Percentiles rank a stretch among this genome's conserved stretches.
phyloP scores from a whole-genome alignment of 208 protist genomes.

The Zelonia costaricensis region DNA sequence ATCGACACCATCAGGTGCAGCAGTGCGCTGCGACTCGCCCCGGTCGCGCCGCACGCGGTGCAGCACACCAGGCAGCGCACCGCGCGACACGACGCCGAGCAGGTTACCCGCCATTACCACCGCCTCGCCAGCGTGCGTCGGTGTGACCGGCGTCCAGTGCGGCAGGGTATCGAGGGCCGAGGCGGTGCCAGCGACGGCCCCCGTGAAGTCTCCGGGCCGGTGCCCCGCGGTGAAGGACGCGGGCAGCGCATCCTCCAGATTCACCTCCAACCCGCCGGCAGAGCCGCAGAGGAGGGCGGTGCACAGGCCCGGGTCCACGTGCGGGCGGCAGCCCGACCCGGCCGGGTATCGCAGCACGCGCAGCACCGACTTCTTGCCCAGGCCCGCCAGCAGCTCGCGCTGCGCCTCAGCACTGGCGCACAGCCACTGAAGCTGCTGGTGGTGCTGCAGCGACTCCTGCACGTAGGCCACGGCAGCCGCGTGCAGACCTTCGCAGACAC shows the following conservation, averaged over 20 bases:
- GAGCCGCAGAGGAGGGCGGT: constrained; percentile 62
- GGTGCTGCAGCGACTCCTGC: constrained; percentile 18
- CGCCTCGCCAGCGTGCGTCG: constrained; percentile 15
- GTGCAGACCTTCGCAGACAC: constrained; percentile 36
- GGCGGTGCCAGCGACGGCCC: not conserved
- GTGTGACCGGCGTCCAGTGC: constrained; percentile 23
- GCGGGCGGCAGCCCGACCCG: constrained; percentile 62
- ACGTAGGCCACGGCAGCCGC: constrained; percentile 35
- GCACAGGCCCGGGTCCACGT: constrained; percentile 79
- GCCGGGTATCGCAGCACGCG: constrained; percentile 60
- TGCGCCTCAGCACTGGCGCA: constrained; percentile 15
- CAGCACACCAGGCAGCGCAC: constrained; percentile 40
- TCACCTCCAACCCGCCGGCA: constrained; percentile 59
- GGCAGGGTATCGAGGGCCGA: constrained; percentile 12
- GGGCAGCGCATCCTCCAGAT: constrained; percentile 8
- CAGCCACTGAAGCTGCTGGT: too few relatives aligned
- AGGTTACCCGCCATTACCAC: constrained; percentile 48
- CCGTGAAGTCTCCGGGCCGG: constrained; percentile 7
- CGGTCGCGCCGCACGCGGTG: constrained; percentile 67
- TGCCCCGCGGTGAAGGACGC: not conserved
- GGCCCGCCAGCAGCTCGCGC: constrained; percentile 23
- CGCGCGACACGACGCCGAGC: constrained; percentile 40
- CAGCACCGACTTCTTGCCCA: constrained; percentile 57
- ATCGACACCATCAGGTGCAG: too few relatives aligned
- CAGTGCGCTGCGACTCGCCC: too few relatives aligned